Conservation (phyloP, 257 asterid species). For the Penstemon newberryi region DNA sequence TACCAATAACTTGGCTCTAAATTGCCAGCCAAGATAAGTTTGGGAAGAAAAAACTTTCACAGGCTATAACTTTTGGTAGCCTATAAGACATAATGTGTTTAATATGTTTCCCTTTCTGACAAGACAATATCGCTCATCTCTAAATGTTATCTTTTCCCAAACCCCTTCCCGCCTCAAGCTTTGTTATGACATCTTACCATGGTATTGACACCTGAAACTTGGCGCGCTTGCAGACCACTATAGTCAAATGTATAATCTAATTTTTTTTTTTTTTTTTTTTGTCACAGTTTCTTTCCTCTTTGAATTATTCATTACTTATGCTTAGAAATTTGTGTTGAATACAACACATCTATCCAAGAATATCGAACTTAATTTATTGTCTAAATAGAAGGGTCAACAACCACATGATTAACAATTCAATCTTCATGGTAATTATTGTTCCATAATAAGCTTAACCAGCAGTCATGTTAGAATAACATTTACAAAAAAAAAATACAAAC, state of each 20-base stretch:
- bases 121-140: neutral
- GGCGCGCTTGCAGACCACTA: constrained; percentile 11
- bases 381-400: constrained; percentile 13
- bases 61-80: neutral
- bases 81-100: constrained; percentile 11
- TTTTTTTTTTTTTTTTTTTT: no score
- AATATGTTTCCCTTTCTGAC: constrained; percentile 10
- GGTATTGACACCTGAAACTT: neutral
- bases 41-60: neutral
- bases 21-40: neutral
- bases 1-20: constrained; percentile 13
- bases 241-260: neutral
- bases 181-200: neutral
- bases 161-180: neutral
- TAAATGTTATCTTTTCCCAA: no score
- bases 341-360: neutral
- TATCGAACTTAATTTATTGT: neutral
- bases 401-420: neutral
- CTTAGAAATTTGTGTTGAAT: constrained; percentile 5
- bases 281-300: neutral
- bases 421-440: neutral
- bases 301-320: neutral
- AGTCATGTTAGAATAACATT: no score
- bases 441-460: neutral
- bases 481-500: no score